phyloP scores from a whole-genome alignment of 805 yeast genomes.

The Pichia cephalocereana region DNA sequence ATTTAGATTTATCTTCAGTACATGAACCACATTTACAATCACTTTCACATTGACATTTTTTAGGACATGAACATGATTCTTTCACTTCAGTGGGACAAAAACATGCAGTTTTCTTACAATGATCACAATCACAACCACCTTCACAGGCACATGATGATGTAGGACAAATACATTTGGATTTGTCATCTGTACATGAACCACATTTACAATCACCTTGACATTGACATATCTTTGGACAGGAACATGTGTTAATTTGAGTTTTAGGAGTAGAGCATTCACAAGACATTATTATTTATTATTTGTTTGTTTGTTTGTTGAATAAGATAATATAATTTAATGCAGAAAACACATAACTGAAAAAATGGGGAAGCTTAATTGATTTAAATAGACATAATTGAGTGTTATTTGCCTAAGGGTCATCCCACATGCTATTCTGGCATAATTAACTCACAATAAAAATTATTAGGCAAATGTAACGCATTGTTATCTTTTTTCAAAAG shows the following conservation, averaged over 20 bases:
- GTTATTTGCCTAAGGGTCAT: not conserved
- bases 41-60: conserved; percentile 7
- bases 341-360: too few relatives aligned
- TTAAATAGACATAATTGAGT: not conserved
- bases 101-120: conserved; percentile 1
- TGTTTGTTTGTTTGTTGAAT: not conserved
- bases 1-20: conserved; percentile 1
- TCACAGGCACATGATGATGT: conserved; percentile 6
- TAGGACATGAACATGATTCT: conserved; percentile 8
- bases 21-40: conserved; percentile 8
- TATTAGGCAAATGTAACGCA: not conserved
- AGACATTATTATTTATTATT: not conserved
- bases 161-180: conserved; percentile 4
- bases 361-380: not conserved
- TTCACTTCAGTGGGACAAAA: not conserved
- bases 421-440: not conserved
- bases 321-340: too few relatives aligned
- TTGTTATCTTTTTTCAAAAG: too few relatives aligned
- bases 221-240: conserved; percentile 7
- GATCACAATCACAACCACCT: conserved; percentile 5
- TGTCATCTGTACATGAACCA: conserved; percentile 6
- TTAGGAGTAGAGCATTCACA: not conserved
- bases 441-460: not conserved
- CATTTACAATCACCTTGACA: conserved; percentile 6
- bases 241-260: not conserved